These are phyloP conservation scores for Cairneyella variabilis DNA, from an alignment of 495 filamentous ascomycete genomes.

Conservation along the genomic window DNA sequence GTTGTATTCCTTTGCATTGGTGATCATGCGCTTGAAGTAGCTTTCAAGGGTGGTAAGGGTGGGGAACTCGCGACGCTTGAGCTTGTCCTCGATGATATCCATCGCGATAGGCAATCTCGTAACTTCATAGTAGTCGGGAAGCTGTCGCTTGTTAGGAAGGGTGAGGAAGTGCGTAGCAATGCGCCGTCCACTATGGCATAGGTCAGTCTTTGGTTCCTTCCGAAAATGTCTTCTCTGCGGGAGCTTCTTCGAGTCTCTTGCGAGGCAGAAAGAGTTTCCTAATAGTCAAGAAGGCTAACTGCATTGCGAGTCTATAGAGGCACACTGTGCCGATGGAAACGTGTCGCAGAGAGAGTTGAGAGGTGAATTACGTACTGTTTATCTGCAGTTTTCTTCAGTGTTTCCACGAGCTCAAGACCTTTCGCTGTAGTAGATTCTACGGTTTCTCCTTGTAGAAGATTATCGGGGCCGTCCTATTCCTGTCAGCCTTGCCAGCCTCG, in stretches of 20 bases:
- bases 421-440: constrained; percentile 59
- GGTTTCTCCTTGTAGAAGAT: constrained; percentile 38
- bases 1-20: constrained; percentile 72
- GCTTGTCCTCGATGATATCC: constrained; percentile 67
- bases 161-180: constrained; percentile 70
- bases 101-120: constrained; percentile 73
- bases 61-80: constrained; percentile 57
- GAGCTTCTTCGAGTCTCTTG: no score
- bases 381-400: constrained; percentile 62
- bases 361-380: constrained; percentile 66
- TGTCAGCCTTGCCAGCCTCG: constrained; percentile 24
- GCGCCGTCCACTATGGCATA: constrained; percentile 50
- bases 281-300: no score
- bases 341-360: no score
- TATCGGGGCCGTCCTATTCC: constrained; percentile 11
- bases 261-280: no score
- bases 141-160: constrained; percentile 56
- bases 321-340: no score
- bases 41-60: constrained; percentile 62
- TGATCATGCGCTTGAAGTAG: constrained; percentile 73
- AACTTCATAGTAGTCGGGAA: constrained; percentile 69
- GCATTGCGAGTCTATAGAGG: no score
- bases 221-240: no score
- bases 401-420: constrained; percentile 62
- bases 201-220: background rate